Evolutionary conservation across 2,329 filamentous ascomycete genomes (phyloP).

Genomic region (Diaporthe velutina): DNA sequence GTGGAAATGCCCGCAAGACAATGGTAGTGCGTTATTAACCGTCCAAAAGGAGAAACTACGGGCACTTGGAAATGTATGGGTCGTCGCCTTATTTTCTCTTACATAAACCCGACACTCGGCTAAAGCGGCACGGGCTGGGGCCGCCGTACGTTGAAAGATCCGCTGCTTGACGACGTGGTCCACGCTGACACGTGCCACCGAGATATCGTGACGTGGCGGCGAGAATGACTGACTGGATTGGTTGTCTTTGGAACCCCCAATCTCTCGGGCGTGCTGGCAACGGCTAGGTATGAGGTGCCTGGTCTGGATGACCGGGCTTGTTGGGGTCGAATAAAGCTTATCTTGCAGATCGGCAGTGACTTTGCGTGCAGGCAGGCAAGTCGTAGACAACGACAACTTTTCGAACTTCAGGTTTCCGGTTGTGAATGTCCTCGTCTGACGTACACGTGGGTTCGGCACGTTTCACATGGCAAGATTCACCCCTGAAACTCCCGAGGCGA

Average conservation of each 20-base stretch:
- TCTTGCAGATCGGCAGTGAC: not conserved
- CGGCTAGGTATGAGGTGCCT: not conserved
- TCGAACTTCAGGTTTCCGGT: not conserved
- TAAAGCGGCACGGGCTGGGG: conserved; percentile 5
- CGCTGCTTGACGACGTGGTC: conserved; percentile 2
- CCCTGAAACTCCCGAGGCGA: conserved; percentile 10
- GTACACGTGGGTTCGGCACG: not conserved
- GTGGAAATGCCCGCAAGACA: too few species aligned
- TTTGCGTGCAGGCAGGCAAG: not conserved
- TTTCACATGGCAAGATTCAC: not conserved
- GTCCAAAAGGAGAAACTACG: not conserved
- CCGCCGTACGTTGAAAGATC: not conserved
- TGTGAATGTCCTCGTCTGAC: not conserved
- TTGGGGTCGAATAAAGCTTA: conserved; percentile 1
- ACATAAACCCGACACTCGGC: conserved; percentile 12
- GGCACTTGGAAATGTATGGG: not conserved
- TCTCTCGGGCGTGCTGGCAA: not conserved
- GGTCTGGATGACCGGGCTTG: not conserved
- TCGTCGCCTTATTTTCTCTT: conserved; percentile 3
- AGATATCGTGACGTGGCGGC: not conserved
- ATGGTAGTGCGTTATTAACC: not conserved
- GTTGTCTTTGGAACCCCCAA: not conserved
- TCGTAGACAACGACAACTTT: not conserved
- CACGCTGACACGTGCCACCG: conserved; percentile 13
- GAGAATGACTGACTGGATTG: conserved; percentile 8